Percentiles rank a stretch among this genome's conserved stretches.
Conservation (phyloP, 2,329 filamentous ascomycete genomes). For the Scedosporium boydii region DNA sequence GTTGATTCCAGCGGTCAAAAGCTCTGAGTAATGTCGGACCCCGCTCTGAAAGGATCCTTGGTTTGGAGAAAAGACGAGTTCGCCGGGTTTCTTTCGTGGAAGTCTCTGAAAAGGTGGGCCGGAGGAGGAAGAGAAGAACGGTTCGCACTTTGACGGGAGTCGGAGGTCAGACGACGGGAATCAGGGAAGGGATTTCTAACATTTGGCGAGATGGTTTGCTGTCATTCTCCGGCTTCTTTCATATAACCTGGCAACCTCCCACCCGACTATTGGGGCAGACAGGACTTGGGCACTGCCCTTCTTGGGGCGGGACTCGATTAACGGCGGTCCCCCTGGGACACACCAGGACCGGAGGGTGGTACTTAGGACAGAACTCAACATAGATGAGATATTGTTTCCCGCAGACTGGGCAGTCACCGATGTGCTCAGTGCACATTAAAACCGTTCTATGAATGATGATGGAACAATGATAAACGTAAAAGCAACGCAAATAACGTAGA, state of each 20-base stretch:
- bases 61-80: background rate
- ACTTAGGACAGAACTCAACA: conserved; percentile 45
- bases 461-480: background rate
- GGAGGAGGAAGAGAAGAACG: background rate
- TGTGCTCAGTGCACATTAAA: conserved; percentile 54
- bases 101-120: background rate
- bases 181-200: background rate
- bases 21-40: conserved; percentile 28
- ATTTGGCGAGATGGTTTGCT: background rate
- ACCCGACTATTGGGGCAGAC: conserved; percentile 49
- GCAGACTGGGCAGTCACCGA: conserved; percentile 48
- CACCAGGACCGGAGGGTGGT: conserved; percentile 35
- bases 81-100: background rate
- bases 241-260: conserved; percentile 47
- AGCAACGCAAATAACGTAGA: background rate
- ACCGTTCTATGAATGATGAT: background rate
- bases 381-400: conserved; percentile 49
- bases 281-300: conserved; percentile 47
- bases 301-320: conserved; percentile 34
- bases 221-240: conserved; percentile 14
- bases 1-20: conserved; percentile 43
- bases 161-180: background rate
- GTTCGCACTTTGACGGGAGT: background rate
- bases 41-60: background rate
- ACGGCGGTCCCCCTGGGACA: conserved; percentile 36